A percentile compares a stretch with the other conserved stretches of the same genome.
Conservation (phyloP, 345 rosid species). For the Eucalyptus victrix region DNA sequence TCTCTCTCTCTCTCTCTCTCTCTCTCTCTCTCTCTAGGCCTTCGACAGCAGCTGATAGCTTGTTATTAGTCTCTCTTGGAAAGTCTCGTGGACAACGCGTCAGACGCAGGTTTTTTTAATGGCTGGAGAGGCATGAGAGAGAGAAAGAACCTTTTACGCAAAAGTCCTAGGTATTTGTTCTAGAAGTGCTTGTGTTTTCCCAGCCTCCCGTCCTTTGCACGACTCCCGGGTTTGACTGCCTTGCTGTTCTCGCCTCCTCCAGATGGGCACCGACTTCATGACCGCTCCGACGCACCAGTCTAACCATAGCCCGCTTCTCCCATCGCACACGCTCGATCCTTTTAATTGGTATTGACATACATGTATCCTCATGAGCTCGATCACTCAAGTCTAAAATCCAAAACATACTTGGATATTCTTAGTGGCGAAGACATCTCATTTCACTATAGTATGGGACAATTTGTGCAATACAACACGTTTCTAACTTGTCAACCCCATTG, state of each 20-base stretch:
- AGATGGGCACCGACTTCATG: background rate
- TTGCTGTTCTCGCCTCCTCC: background rate
- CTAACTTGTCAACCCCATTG: background rate
- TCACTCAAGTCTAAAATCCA: rapidly evolving
- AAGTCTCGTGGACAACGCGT: background rate
- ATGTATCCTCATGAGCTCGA: background rate
- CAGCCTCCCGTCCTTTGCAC: background rate
- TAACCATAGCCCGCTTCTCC: background rate
- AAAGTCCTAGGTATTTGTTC: background rate
- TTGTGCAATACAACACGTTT: background rate
- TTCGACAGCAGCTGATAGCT: no score
- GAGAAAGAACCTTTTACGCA: background rate
- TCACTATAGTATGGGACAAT: rapidly evolving
- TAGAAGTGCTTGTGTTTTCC: background rate
- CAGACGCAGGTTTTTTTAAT: background rate
- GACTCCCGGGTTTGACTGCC: background rate
- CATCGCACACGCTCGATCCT: rapidly evolving
- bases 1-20: no score
- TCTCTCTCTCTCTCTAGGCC: no score
- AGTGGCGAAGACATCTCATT: background rate
- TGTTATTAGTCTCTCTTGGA: no score
- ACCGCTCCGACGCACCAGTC: background rate
- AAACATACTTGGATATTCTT: background rate
- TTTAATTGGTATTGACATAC: background rate
- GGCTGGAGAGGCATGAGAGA: background rate